Base-by-base conservation (phyloP, 2,329 filamentous ascomycete species). In the Juglanconis oblonga region DNA sequence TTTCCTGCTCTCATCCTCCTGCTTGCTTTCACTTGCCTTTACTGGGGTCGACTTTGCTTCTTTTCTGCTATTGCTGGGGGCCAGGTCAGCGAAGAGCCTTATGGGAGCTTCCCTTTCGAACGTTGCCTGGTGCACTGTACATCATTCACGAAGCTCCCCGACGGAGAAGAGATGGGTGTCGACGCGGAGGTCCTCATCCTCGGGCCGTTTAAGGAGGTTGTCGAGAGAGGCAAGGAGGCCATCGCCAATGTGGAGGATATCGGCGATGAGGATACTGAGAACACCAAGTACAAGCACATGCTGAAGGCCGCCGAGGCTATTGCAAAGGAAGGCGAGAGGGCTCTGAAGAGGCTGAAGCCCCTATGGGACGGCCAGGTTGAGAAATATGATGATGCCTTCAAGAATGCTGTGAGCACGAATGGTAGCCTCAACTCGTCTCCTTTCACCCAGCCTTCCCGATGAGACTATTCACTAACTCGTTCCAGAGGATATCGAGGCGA, bases 181-280 rank as follows among this genome's bases (percentile, higher is more conserved):
- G 57, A 73, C 70, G 4, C 69, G 66, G 8, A 72, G 50, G 9
- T 70, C 47, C 4, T 64, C 42, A 29, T 65, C 57, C 8, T 53
- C 13, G 35, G 38, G 24, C 52, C 38, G 51, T 56, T 51, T 17
- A 52, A 32, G n/a, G 49, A 36, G 35, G 49, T 78, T 1, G 70
- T 76, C 31, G 71, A 74, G 45, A 68, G 71, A 17, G 76, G 72
- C n/a, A 71, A 70, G 35, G 71, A 73, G n/a, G 76, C 75, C 10
- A 47, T 69, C 8, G 58, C 67, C 40, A 74, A 75, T 51, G 72
- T 74, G 6, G 66, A 70, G 55, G 65, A 67, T n/a, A 65, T 58
- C 40, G 57, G 62, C 7, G 64, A 66, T 8, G 65, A 65, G 11
- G 63, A 67, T 32, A 59, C 65, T 2, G 69, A 66, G 13, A 61